phyloP scores from a whole-genome alignment of 345 rosid genomes.

The Citrus trifoliata region DNA sequence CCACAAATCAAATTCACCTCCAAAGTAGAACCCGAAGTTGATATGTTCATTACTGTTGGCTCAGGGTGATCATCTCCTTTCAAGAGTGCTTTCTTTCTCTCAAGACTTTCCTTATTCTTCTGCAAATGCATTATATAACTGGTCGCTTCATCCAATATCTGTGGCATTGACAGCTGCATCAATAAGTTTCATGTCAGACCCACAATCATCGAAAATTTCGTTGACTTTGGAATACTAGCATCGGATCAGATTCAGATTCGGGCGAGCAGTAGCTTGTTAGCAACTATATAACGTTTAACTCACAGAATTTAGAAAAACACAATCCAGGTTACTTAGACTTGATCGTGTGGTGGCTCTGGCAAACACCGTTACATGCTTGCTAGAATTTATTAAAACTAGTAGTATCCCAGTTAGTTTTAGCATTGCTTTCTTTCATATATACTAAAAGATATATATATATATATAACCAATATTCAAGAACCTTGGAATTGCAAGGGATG shows the following conservation, averaged over 20 bases:
- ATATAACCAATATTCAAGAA: not conserved
- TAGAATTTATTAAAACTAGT: not conserved
- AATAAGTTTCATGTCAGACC: not conserved
- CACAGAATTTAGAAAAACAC: too few species aligned
- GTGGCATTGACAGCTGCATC: not conserved
- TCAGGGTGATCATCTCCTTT: not conserved
- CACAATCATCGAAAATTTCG: not conserved
- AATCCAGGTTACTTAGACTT: too few species aligned
- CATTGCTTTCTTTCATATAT: too few species aligned
- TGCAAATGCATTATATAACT: not conserved
- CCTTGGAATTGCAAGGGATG: constrained; percentile 11
- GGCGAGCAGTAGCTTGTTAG: too few species aligned
- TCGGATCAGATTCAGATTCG: too few species aligned
- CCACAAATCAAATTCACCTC: constrained; percentile 23
- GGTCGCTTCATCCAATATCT: not conserved
- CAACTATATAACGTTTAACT: too few species aligned
- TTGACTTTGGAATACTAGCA: too few species aligned
- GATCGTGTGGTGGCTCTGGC: too few species aligned
- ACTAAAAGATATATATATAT: too few species aligned
- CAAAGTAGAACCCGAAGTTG: constrained; percentile 14
- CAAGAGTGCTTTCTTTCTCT: not conserved
- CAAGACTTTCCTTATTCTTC: not conserved
- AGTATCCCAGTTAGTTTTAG: not conserved
- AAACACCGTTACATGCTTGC: too few species aligned
- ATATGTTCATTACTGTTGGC: constrained; percentile 15